Evolutionary conservation across 2,329 filamentous ascomycete species (phyloP).

Genomic region (Paracoccidioides brasiliensis): DNA sequence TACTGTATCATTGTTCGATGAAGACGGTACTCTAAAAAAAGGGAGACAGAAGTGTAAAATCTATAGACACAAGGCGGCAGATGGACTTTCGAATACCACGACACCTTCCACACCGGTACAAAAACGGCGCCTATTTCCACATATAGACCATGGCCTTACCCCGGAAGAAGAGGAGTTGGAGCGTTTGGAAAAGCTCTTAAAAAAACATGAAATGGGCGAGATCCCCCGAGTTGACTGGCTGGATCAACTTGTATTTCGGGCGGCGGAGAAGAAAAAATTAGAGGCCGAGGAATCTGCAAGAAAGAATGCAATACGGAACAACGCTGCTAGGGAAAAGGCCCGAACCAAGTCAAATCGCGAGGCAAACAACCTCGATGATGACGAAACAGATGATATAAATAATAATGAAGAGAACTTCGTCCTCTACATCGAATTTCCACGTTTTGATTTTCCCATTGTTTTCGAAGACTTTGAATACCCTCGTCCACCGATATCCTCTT

Average conservation of each 20-base stretch:
- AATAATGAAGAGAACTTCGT: slow-evolving; percentile 53
- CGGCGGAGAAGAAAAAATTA: slow-evolving; percentile 63
- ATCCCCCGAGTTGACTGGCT: slow-evolving; percentile 90
- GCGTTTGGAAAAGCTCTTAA: slow-evolving; percentile 76
- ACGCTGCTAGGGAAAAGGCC: slow-evolving; percentile 20
- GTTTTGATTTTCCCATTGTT: slow-evolving; percentile 90
- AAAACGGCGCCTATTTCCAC: slow-evolving; percentile 39
- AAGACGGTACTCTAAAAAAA: slow-evolving; percentile 80
- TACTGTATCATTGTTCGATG: slow-evolving; percentile 81
- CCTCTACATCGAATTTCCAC: slow-evolving; percentile 79
- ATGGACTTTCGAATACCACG: slow-evolving; percentile 65
- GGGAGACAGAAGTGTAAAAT: slow-evolving; percentile 84
- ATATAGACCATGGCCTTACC: slow-evolving; percentile 35
- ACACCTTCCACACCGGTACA: slow-evolving; percentile 59
- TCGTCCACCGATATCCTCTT: slow-evolving; percentile 64
- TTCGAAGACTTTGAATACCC: slow-evolving; percentile 92
- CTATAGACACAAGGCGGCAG: slow-evolving; percentile 68
- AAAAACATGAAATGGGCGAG: slow-evolving; percentile 97
- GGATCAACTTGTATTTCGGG: slow-evolving; percentile 84
- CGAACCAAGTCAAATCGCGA: slow-evolving; percentile 15
- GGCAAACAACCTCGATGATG: slow-evolving; percentile 10
- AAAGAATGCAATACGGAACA: slow-evolving; percentile 36
- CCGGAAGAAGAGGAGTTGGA: slow-evolving; percentile 77
- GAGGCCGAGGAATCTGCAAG: slow-evolving; percentile 52
- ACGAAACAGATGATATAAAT: slow-evolving; percentile 20